phyloP scores from a whole-genome alignment of 345 rosid species.

The Excoecaria agallocha region DNA sequence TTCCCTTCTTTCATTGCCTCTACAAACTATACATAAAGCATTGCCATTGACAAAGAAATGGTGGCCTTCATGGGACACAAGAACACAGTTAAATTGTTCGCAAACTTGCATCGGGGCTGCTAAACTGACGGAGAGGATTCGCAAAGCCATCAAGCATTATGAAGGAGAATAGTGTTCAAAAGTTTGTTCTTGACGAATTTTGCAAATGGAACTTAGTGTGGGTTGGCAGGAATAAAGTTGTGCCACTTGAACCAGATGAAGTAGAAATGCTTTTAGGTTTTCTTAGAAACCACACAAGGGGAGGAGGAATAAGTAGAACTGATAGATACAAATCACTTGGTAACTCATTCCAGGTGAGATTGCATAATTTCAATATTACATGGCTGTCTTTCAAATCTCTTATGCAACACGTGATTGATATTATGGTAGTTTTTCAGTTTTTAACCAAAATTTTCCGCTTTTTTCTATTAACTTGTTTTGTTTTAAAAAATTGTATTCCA shows the following conservation, averaged over 20 bases:
- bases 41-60: conserved; percentile 65
- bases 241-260: conserved; percentile 88
- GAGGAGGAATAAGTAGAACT: conserved; percentile 82
- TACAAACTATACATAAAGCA: conserved; percentile 64
- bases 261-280: conserved; percentile 85
- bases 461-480: background rate
- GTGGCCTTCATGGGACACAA: conserved; percentile 92
- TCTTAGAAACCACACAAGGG: conserved; percentile 86
- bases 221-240: conserved; percentile 86
- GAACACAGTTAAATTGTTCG: conserved; percentile 76
- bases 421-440: background rate
- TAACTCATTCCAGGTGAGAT: conserved; percentile 81
- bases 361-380: too few species aligned
- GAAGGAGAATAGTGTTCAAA: conserved; percentile 46
- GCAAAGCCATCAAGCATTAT: conserved; percentile 46
- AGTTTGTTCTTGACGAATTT: conserved; percentile 58
- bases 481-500: background rate
- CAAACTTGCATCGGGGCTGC: conserved; percentile 69
- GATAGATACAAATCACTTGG: conserved; percentile 85
- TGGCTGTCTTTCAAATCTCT: background rate
- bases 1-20: conserved; percentile 69
- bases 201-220: conserved; percentile 87
- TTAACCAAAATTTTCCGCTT: background rate
- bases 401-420: background rate
- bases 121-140: conserved; percentile 63